Base-by-base conservation (phyloP, 345 rosid genomes). In the Linum tenue region DNA sequence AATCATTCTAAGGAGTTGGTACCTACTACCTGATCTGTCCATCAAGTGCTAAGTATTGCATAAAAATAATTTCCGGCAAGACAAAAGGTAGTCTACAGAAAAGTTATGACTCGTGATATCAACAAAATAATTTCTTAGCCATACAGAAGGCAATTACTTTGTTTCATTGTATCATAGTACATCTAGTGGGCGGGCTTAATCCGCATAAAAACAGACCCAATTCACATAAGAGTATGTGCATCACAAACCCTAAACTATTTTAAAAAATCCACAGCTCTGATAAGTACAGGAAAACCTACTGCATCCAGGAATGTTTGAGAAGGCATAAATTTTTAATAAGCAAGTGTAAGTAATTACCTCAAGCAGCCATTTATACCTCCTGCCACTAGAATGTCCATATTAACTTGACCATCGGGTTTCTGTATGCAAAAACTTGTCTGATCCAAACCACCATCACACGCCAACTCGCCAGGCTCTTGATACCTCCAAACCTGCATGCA, bases 401-500 rank as follows among this genome's bases (percentile, higher is more conserved):
- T 73, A 5, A 44, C 67, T 75, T 76, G 70, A 74, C 98, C 98
- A 37, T 74, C 70, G 41, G 76, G 76, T 35, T 89, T 83, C 59
- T 77, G 76, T 67, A 82, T 40, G 68, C 66, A 65, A 56, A 80
- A 59, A 66, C 44, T 72, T 37, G 79, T 41, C 55, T 69, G 76
- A 65, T 85, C 85, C 76, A 92, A 74, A 41, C 84, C 84, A 60
- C 76, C 70, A 75, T 86, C 86, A n/a, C 73, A 48, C 14, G 53
- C 82, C 2, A 72, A 60, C 31, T 65, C 66, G 17, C 22, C 65
- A 7, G 85, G 82, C 5, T 63, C 74, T 3, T n/a, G 71, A 64
- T 84, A 89, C 67, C 74, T 84, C 95, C 86, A 84, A 56, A 82
- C 81, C 92, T 86, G 72, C 70, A 63, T 22, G 59, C 71, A 77